These are phyloP conservation scores for Luzula sylvatica DNA, from an alignment of 176 grass and related monocot species.

Conservation along the genomic window DNA sequence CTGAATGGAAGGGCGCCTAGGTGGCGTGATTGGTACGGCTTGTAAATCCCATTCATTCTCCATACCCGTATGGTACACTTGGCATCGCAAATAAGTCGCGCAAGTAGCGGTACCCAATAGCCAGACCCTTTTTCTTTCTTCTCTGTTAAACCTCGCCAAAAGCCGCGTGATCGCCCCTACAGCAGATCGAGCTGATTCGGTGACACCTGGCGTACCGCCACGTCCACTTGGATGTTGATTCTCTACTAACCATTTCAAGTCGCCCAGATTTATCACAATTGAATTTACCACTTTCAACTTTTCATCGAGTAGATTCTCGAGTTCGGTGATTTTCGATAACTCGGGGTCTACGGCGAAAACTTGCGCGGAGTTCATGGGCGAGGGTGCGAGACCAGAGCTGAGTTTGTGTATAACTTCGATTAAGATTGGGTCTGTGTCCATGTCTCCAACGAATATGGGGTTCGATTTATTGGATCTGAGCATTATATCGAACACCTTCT, in stretches of 20 bases:
- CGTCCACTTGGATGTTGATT: slow-evolving; percentile 4
- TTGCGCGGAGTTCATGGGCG: slow-evolving; percentile 28
- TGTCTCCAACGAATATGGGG: slow-evolving; percentile 68
- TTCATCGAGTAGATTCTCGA: slow-evolving; percentile 28
- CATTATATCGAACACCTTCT: slow-evolving; percentile 72
- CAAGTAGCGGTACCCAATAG: slow-evolving; percentile 50
- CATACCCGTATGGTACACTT: slow-evolving; percentile 56
- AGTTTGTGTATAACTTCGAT: slow-evolving; percentile 49
- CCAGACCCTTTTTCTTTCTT: slow-evolving; percentile 34
- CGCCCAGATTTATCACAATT: slow-evolving; percentile 69
- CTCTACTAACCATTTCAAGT: slow-evolving; percentile 69
- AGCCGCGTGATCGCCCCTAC: slow-evolving; percentile 63
- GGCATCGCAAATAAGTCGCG: slow-evolving; percentile 67
- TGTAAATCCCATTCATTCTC: slow-evolving; percentile 85
- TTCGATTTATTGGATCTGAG: slow-evolving; percentile 57
- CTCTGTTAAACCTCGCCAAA: slow-evolving; percentile 30
- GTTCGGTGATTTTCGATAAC: slow-evolving; percentile 36
- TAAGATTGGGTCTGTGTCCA: slow-evolving; percentile 36
- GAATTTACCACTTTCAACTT: slow-evolving; percentile 25
- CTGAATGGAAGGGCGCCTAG: slow-evolving; percentile 12
- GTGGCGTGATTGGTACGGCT: slow-evolving; percentile 35
- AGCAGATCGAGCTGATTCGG: slow-evolving; percentile 41
- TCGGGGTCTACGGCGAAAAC: slow-evolving; percentile 42
- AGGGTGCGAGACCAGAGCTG: slow-evolving; percentile 11
- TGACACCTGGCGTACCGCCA: slow-evolving; percentile 15